Base-by-base conservation (phyloP, 2,329 filamentous ascomycete genomes). In the Ceratocystis diversiconidia region DNA sequence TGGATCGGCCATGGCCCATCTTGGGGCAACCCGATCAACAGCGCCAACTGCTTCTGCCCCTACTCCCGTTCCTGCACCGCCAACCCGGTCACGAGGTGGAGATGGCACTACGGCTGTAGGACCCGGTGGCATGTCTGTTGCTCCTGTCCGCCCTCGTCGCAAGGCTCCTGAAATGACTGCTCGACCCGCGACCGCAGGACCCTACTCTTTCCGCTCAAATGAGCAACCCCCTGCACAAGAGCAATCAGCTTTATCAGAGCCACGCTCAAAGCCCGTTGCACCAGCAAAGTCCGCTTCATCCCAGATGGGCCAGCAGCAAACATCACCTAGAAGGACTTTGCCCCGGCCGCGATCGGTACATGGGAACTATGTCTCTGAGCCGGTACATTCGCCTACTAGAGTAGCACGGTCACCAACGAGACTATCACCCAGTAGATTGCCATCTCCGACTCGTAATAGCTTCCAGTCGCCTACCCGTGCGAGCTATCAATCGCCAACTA, bases 161-260 rank as follows among this genome's bases (percentile, higher is more conserved):
- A 80, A 79, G 69, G 77, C 82, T 52, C 82, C 83, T 2, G 84
- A 86, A 65, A 76, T 83, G 70, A 79, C 79, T 55, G 76, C 80
- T 32, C 78, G 84, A 66, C 84, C 84, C 43, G 84, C 84, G 12
- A 87, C 84, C 12, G 84, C 84, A 10, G 84, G 84, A 0, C 84
- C 84, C 0, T 87, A 87, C 71, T 86, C 84, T 22, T 79, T 85
- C 8, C 77, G 84, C 69, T 78, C 77, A n/a, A 80, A 81, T 63
- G 78, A 79, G 1, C 52, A 32, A 28, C 73, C 75, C 1, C 74
- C 75, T 1, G 62, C 70, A 0, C 77, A 79, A 70, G 75, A 76
- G 19, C 28, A 10, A 36, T 36, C 64, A 5, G 60, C 59, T 15
- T 48, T 57, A n/a, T 48, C 65, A 1, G 79, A 80, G 57, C 75